Base-by-base conservation (phyloP, 2,329 filamentous ascomycete genomes). In the Aspergillus quadrilineatus region DNA sequence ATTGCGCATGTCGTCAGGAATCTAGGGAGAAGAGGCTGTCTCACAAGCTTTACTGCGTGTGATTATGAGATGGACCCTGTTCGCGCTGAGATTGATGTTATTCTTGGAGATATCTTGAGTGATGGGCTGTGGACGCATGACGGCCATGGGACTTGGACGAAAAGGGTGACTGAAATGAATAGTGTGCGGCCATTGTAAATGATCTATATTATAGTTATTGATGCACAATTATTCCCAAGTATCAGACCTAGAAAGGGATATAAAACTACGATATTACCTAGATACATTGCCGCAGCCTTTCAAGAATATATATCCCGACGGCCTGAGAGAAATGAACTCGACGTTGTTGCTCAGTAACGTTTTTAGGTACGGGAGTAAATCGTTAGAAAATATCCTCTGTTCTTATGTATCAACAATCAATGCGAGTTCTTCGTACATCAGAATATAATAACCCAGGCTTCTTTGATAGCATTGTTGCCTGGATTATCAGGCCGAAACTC, bases 1-100 rank as follows among this genome's bases (percentile, higher is more conserved):
- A 73, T 85, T 29, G 71, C 70, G 8, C 69, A 73, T 56, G 62
- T 68, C 17, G 68, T 77, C 32, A 61, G 62, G 15, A 63, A 67
- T 6, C 49, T 71, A 10, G 62, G 63, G 1, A 53, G 52, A 6
- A 58, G 53, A 41, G 61, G 62, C n/a, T 50, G 60, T 26, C 42
- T 68, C 51, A 45, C 52, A 37, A 59, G 64, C 36, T 74, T 75
- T 28, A 58, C 50, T 14, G 65, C 67, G 6, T 65, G 64, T 26
- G 73, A 75, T 56, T 70, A 68, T 50, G 64, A 69, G 14, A 59
- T 69, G 5, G 66, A 72, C 41, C 60, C 67, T 2, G 62, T 74
- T 14, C 65, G 65, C 42, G 49, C 61, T 10, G 67, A 70, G 32
- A 42, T 74, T 4, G 57, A 65, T n/a, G 36, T 51, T 3, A 65